A percentile compares a stretch with the other conserved stretches of the same genome.
These are phyloP conservation scores for Harringtonia aguacate DNA, from an alignment of 2,329 filamentous ascomycete genomes.

Conservation along the genomic window DNA sequence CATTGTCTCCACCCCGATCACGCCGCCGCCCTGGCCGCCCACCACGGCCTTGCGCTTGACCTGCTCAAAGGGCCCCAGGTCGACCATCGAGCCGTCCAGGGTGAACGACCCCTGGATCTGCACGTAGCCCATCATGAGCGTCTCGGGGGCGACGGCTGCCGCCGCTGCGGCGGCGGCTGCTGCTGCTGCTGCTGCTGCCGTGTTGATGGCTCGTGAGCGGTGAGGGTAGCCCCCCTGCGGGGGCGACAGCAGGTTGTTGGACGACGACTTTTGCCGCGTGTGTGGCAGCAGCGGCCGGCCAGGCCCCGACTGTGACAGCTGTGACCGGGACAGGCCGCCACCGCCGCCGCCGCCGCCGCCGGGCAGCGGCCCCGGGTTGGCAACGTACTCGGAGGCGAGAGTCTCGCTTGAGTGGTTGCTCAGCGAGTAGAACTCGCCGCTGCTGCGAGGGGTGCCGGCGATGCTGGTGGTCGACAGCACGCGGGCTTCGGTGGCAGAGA, in stretches of 20 bases:
- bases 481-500: constrained; percentile 41
- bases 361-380: too few species aligned
- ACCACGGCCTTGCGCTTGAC: constrained; percentile 91
- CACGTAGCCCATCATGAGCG: constrained; percentile 95
- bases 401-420: constrained; percentile 96
- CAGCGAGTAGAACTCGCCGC: constrained; percentile 86
- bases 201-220: background rate
- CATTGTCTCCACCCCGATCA: constrained; percentile 65
- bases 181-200: constrained; percentile 10
- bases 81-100: constrained; percentile 82
- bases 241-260: constrained; percentile 6
- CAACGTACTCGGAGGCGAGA: constrained; percentile 75
- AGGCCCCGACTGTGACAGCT: too few species aligned
- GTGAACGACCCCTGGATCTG: constrained; percentile 89
- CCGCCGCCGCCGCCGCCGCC: too few species aligned
- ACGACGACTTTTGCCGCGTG: constrained; percentile 33
- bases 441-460: constrained; percentile 74
- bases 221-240: constrained; percentile 1
- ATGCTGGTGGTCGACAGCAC: constrained; percentile 71
- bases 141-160: constrained; percentile 45
- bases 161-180: constrained; percentile 18
- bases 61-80: constrained; percentile 83
- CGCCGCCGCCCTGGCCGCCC: constrained; percentile 75
- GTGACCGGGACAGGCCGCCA: too few species aligned
- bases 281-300: constrained; percentile 29